Conservation (phyloP, 2,329 filamentous ascomycete genomes). For the Orbilia blumenaviensis region DNA sequence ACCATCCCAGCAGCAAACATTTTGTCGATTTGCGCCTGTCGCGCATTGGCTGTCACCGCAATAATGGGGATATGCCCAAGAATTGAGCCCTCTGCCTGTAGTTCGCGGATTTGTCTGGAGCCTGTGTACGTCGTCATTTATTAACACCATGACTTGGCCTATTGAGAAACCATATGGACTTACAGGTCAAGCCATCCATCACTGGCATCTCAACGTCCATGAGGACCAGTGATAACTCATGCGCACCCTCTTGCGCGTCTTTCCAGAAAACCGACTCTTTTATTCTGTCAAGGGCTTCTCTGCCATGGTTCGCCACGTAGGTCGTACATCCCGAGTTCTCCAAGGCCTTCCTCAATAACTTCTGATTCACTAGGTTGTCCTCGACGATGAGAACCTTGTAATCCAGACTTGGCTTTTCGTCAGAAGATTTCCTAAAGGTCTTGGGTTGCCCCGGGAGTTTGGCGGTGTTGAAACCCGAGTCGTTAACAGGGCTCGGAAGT, state of each 20-base stretch:
- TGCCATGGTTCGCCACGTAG: slow-evolving; percentile 72
- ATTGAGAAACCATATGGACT: slow-evolving; percentile 58
- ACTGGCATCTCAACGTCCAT: slow-evolving; percentile 65
- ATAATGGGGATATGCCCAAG: slow-evolving; percentile 62
- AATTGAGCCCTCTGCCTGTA: slow-evolving; percentile 60
- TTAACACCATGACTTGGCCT: not conserved
- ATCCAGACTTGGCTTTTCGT: slow-evolving; percentile 24
- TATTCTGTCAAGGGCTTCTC: slow-evolving; percentile 70
- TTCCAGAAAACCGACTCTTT: slow-evolving; percentile 66
- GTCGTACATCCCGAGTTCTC: slow-evolving; percentile 65
- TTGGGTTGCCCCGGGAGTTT: not conserved
- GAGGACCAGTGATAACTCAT: slow-evolving; percentile 34
- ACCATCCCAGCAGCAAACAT: slow-evolving; percentile 53
- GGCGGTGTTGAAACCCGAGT: not conserved
- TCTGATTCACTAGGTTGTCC: slow-evolving; percentile 63
- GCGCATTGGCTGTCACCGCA: slow-evolving; percentile 65
- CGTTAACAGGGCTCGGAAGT: not conserved
- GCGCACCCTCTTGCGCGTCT: slow-evolving; percentile 47
- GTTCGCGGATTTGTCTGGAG: slow-evolving; percentile 57
- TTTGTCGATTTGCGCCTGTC: slow-evolving; percentile 51
- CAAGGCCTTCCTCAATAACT: slow-evolving; percentile 61
- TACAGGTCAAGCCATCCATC: slow-evolving; percentile 63
- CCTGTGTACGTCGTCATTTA: no score
- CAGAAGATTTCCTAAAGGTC: not conserved
- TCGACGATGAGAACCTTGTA: slow-evolving; percentile 62